A percentile compares a stretch with the other conserved stretches of the same genome.
Conservation (phyloP, 768 basidiomycete genomes). For the Mycena capillaripes region DNA sequence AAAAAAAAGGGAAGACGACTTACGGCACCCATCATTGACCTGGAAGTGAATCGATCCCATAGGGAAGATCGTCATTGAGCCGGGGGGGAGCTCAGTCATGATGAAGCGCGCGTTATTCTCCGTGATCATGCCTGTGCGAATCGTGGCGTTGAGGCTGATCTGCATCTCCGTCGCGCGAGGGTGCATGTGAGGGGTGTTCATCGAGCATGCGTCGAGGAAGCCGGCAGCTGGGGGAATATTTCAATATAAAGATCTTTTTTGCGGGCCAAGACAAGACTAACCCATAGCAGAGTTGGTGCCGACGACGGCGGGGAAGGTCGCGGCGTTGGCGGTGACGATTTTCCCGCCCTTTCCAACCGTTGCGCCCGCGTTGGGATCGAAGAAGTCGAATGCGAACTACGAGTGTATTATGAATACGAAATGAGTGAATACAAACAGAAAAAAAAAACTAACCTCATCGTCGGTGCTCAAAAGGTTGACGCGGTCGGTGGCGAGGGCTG, state of each 20-base stretch:
- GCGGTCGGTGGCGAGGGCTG: conserved; percentile 26
- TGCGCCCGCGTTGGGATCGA: conserved; percentile 25
- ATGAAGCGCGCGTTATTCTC: conserved; percentile 39
- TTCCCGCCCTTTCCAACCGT: conserved; percentile 31
- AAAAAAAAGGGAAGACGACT: conserved; percentile 28
- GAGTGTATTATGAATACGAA: too few species aligned
- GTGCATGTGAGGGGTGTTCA: conserved; percentile 40
- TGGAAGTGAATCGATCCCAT: conserved; percentile 39
- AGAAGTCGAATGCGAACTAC: conserved; percentile 41
- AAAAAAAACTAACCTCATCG: conserved; percentile 16
- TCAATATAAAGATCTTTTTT: too few species aligned
- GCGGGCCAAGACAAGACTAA: not conserved
- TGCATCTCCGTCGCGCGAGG: conserved; percentile 41
- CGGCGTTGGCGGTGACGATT: conserved; percentile 33
- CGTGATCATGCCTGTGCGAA: conserved; percentile 41
- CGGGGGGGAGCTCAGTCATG: conserved; percentile 33
- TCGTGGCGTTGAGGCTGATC: conserved; percentile 36
- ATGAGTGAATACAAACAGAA: too few species aligned
- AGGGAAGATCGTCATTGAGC: conserved; percentile 37
- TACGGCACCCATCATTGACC: conserved; percentile 37
- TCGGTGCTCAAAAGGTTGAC: conserved; percentile 22
- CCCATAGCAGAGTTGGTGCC: conserved; percentile 38
- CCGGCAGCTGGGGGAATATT: conserved; percentile 24
- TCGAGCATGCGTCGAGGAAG: conserved; percentile 34
- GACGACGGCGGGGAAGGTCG: conserved; percentile 39